Percentiles rank a stretch among this genome's conserved stretches.
Conservation (phyloP, 1,284 basidiomycete genomes). For the Volvariella volvacea region DNA sequence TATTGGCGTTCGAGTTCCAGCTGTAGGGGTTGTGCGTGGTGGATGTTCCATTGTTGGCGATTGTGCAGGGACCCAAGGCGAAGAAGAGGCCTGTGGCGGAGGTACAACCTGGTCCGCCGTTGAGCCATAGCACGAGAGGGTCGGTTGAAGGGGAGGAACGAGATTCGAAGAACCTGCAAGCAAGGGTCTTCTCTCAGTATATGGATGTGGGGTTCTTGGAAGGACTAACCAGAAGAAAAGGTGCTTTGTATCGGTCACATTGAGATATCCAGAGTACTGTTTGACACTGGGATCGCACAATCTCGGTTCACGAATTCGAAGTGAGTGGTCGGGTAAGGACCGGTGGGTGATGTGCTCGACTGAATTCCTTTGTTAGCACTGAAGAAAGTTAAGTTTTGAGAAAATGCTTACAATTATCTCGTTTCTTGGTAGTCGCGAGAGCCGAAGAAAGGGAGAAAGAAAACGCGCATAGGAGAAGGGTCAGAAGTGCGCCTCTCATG, state of each 20-base stretch:
- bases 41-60: conserved; percentile 35
- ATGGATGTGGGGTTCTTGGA: too few relatives aligned
- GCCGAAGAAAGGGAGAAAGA: too few relatives aligned
- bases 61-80: conserved; percentile 42
- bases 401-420: too few relatives aligned
- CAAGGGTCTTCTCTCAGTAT: too few relatives aligned
- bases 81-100: conserved; percentile 57
- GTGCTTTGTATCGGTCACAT: conserved; percentile 55
- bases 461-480: too few relatives aligned
- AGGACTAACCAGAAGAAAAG: conserved; percentile 61
- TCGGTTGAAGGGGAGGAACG: conserved; percentile 59
- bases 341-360: conserved; percentile 37
- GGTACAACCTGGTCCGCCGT: conserved; percentile 55
- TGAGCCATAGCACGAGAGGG: conserved; percentile 64
- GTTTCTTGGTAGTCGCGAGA: too few relatives aligned
- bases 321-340: conserved; percentile 32
- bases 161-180: conserved; percentile 65
- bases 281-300: conserved; percentile 35
- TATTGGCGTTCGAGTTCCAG: conserved; percentile 66
- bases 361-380: too few relatives aligned
- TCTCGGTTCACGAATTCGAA: conserved; percentile 34
- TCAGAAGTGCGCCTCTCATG: too few relatives aligned
- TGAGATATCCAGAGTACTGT: conserved; percentile 53
- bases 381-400: too few relatives aligned
- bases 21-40: conserved; percentile 53